phyloP scores from a whole-genome alignment of 768 basidiomycete species.

The Suillus ampliporus region DNA sequence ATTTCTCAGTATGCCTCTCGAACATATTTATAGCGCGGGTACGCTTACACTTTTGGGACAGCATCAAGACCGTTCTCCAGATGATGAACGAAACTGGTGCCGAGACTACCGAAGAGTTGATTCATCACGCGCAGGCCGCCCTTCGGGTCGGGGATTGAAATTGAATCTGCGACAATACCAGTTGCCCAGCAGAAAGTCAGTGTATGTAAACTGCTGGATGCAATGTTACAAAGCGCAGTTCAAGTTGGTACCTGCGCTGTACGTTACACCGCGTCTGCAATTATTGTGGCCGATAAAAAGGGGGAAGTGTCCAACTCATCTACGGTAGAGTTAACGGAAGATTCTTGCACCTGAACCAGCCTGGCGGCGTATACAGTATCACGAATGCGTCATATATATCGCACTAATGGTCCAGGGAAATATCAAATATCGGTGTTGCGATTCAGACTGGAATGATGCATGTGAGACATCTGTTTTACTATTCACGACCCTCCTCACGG shows the following conservation, averaged over 20 bases:
- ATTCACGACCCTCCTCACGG: background rate
- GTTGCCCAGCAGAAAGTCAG: background rate
- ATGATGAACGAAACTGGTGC: background rate
- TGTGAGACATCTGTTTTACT: conserved; percentile 1
- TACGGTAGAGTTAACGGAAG: background rate
- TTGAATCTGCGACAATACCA: background rate
- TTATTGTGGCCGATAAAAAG: background rate
- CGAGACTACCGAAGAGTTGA: background rate
- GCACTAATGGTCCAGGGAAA: too few relatives aligned
- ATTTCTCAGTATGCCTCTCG: background rate
- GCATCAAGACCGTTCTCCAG: background rate
- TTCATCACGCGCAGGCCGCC: background rate
- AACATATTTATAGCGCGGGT: background rate
- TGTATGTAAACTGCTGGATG: background rate
- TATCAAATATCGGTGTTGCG: too few relatives aligned
- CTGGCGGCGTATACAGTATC: too few relatives aligned
- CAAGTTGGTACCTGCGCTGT: background rate
- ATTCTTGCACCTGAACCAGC: too few relatives aligned
- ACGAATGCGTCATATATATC: too few relatives aligned
- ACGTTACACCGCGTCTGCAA: background rate
- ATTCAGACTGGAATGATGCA: too few relatives aligned
- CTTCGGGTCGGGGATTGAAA: background rate
- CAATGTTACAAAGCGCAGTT: background rate
- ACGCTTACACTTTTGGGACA: background rate
- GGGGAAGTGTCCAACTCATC: background rate